A percentile compares a stretch with the other conserved stretches of the same genome.
These are phyloP conservation scores for Rhododendron vialii DNA, from an alignment of 148 eudicot genomes.

Conservation along the genomic window DNA sequence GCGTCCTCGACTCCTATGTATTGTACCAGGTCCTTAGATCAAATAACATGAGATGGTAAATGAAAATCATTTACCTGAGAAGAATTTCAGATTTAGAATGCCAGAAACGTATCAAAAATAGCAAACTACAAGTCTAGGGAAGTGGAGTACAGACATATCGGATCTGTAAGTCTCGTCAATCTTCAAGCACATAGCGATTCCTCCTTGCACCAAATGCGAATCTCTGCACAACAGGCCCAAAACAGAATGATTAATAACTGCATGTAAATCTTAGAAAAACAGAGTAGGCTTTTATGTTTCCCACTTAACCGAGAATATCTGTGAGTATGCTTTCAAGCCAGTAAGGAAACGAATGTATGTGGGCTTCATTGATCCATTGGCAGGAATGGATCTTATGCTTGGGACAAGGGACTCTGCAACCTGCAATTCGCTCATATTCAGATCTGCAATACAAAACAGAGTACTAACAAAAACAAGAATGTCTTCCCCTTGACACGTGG, in stretches of 20 bases:
- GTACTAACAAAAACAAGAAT: neutral
- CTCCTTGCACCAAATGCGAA: conserved; percentile 93
- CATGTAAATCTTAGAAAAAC: neutral
- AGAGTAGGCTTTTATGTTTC: neutral
- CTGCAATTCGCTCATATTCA: conserved; percentile 27
- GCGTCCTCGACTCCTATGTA: neutral
- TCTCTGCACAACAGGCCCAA: conserved; percentile 40
- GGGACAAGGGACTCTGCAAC: conserved; percentile 92
- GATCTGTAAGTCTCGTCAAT: conserved; percentile 23
- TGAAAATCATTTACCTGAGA: neutral
- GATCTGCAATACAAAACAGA: neutral
- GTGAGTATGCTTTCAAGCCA: conserved; percentile 94
- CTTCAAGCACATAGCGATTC: conserved; percentile 71
- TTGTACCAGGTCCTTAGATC: neutral
- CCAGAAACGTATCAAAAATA: neutral
- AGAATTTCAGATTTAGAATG: neutral
- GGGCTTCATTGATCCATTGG: conserved; percentile 76
- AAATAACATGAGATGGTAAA: neutral
- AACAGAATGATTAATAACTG: neutral
- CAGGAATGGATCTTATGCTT: conserved; percentile 63
- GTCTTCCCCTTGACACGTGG: neutral
- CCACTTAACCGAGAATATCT: conserved; percentile 65
- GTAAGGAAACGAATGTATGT: conserved; percentile 87
- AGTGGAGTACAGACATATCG: neutral
- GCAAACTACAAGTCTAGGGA: neutral